Evolutionary conservation across 2,329 filamentous ascomycete species (phyloP), one percentile per base, ranked within the genome.

Genomic region (Paraphoma sp.): DNA sequence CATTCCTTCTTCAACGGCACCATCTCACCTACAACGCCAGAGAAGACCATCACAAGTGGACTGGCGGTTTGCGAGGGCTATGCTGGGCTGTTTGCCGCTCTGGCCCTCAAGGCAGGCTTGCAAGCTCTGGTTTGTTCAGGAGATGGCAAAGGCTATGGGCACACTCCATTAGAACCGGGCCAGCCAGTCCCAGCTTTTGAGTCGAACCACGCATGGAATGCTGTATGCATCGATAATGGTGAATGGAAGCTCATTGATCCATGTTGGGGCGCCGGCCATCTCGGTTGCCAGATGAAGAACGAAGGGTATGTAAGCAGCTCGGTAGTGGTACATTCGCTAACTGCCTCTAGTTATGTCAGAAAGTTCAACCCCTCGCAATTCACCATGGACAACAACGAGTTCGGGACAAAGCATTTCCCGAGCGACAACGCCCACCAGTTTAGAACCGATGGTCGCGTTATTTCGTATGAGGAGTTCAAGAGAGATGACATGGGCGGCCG

Each of bases 51-150:
- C 10, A 83, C 87, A 30, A 84, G 84, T 14, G 95, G 95, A 31
- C 82, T 91, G 54, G 93, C 93, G 12, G 95, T 99, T 10, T 99
- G 95, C 70, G 89, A 92, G 75, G 95, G 95, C 1, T 98, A 97
- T 70, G 93, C 94, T 10, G 87, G 88, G 29, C 84, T 96, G 2
- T 98, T 92, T 75, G 84, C 88, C 53, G 87, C 87, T 4, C 86
- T 99, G 49, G 93, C 93, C 9, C 83, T 86, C 31, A 87, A 90
- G 59, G 91, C 90, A 7, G 94, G 94, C 0, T 80, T 99, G 0
- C 88, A 96, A 71, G 89, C 87, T 57, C 78, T 92, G 4, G 85
- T 94, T 1, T 82, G 97, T 1, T 79, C 81, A 1, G 93, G 94
- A 1, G 90, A 95, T 64, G 92, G 93, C 33, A 98, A 98, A 76